Percentiles rank a stretch among this genome's conserved stretches.
Evolutionary conservation across 2,329 filamentous ascomycete species (phyloP).

Genomic region (Albifimbria verrucaria): DNA sequence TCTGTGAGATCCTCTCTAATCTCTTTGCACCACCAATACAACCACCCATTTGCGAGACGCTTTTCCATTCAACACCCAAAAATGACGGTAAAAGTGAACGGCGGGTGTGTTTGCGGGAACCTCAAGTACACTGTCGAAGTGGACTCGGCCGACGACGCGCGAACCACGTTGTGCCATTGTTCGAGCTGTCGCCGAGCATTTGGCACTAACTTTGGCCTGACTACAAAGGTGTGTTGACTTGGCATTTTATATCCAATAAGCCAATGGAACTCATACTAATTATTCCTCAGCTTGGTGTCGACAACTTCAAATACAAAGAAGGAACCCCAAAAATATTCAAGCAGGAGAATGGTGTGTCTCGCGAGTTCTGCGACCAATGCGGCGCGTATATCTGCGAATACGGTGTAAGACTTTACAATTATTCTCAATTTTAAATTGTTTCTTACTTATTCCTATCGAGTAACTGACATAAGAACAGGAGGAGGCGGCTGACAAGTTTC

Average conservation of each 20-base stretch:
- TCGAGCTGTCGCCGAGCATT: constrained; percentile 28
- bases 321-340: constrained; percentile 22
- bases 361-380: constrained; percentile 28
- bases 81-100: neutral
- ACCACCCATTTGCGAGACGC: too few species aligned
- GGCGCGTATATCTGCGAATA: constrained; percentile 30
- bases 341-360: constrained; percentile 27
- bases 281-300: constrained; percentile 16
- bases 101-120: neutral
- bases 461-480: constrained; percentile 18
- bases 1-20: too few species aligned
- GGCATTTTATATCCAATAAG: too few species aligned
- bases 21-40: too few species aligned
- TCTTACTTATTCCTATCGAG: neutral
- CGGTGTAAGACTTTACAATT: constrained; percentile 16
- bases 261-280: too few species aligned
- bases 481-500: constrained; percentile 40
- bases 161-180: constrained; percentile 31
- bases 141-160: constrained; percentile 19
- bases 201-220: constrained; percentile 30
- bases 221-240: too few species aligned
- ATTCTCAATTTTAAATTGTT: neutral
- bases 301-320: constrained; percentile 20
- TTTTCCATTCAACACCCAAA: too few species aligned
- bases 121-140: constrained; percentile 7